Evolutionary conservation across 306 rosid genomes (phyloP), one percentile per base, ranked within the genome.

Genomic region (Cicer judaicum): DNA sequence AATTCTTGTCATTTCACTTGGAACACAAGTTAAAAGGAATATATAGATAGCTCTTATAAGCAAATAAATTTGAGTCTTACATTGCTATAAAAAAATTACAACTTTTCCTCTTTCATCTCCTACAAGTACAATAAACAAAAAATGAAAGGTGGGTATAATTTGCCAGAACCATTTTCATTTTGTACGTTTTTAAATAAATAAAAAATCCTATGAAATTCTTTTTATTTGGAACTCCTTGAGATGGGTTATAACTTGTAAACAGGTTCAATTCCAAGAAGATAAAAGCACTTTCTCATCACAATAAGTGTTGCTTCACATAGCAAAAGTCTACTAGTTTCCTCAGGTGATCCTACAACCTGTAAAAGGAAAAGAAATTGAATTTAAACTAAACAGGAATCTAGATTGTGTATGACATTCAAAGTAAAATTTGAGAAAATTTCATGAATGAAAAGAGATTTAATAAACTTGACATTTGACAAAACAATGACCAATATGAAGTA

Each of bases 261-360:
- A 55, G 97, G 96, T 39, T 60, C 84, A 41, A 94, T 92, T 54
- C 99, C 99, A 1, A 92, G 95, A 49, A 94, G 93, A 78, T 90
- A 10, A 74, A 91, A 94, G 84, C 97, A 91, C 74, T 91, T 88
- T 66, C 97, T 86, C 95, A 92, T 94, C 83, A 94, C 97, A 16
- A 57, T 77, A 72, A 89, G 96, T 0, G 99, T 91, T 70, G 97
- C 99, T 84, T 94, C 99, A 66, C 97, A 94, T 38, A 91, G 88
- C 88, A 95, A 84, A 52, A 95, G 99, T 83, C 99, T 74, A 59
- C 99, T 90, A 2, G 93, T 87, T 83, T 95, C 98, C 64, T 89
- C 92, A 0, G 97, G 69, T 1, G 92, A 83, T 12, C 99, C 97
- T 19, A 88, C 88, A 40, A 94, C 99, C 99, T 95, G 82, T 43